Evolutionary conservation across 805 yeast species (phyloP).

Genomic region (Schwanniomyces polymorphus): DNA sequence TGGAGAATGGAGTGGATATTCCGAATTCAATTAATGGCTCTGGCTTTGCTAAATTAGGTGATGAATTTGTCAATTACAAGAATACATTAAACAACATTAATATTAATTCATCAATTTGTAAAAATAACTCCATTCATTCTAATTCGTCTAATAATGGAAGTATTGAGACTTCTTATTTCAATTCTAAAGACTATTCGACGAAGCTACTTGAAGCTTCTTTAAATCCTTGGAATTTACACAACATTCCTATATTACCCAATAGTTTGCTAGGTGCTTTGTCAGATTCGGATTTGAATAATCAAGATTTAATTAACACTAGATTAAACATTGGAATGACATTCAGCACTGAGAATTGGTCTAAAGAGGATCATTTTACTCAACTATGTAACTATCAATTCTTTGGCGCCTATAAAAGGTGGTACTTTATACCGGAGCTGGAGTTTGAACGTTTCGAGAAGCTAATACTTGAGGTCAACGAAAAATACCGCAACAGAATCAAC

Average conservation of each 20-base stretch:
- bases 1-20: slow-evolving; percentile 25
- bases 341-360: slow-evolving; percentile 55
- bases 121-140: not conserved
- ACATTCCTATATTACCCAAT: slow-evolving; percentile 49
- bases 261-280: slow-evolving; percentile 47
- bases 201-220: slow-evolving; percentile 20
- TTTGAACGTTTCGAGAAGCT: slow-evolving; percentile 51
- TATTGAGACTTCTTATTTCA: slow-evolving; percentile 14
- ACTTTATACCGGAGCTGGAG: slow-evolving; percentile 58
- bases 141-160: slow-evolving; percentile 2
- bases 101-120: slow-evolving; percentile 12
- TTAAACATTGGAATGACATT: slow-evolving; percentile 54
- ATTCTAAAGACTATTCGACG: slow-evolving; percentile 17
- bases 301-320: slow-evolving; percentile 43
- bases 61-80: slow-evolving; percentile 25
- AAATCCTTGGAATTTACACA: slow-evolving; percentile 60
- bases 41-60: slow-evolving; percentile 34
- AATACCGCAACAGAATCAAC: slow-evolving; percentile 12
- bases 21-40: slow-evolving; percentile 32
- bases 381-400: slow-evolving; percentile 51
- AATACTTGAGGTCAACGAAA: slow-evolving; percentile 17
- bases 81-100: slow-evolving; percentile 18
- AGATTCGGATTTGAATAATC: slow-evolving; percentile 44
- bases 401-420: slow-evolving; percentile 62
- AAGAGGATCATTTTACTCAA: slow-evolving; percentile 62